Percentiles rank a stretch among this genome's conserved stretches.
Conservation (phyloP, 305 asterid genomes). For the Fraxinus baroniana region DNA sequence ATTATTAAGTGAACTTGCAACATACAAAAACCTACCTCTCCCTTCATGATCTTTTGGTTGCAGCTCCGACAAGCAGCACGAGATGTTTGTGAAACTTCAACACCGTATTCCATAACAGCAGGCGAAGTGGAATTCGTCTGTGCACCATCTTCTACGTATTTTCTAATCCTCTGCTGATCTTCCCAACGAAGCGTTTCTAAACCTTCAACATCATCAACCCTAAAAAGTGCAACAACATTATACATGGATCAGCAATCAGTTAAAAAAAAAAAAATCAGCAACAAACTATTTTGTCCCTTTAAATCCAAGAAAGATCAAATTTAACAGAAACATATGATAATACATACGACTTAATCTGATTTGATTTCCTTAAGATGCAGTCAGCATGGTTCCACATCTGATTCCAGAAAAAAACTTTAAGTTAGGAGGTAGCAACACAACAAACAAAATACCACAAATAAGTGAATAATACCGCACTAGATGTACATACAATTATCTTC, state of each 20-base stretch:
- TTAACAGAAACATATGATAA: not conserved
- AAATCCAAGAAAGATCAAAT: not conserved
- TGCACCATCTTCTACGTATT: conserved; percentile 48
- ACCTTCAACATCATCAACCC: conserved; percentile 89
- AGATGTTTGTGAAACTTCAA: conserved; percentile 74
- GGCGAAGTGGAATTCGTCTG: conserved; percentile 40
- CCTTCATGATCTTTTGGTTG: conserved; percentile 69
- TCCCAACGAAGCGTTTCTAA: conserved; percentile 92
- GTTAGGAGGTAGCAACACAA: conserved; percentile 23
- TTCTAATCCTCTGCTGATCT: conserved; percentile 82
- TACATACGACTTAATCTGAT: conserved; percentile 74
- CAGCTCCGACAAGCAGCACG: conserved; percentile 85
- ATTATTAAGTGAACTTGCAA: conserved; percentile 14
- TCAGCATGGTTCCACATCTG: conserved; percentile 98
- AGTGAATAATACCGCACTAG: not conserved
- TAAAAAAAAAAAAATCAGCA: not conserved
- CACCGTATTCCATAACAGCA: conserved; percentile 41
- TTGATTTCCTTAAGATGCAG: conserved; percentile 70
- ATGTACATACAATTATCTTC: not conserved
- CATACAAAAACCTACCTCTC: conserved; percentile 51
- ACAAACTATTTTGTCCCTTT: not conserved
- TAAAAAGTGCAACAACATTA: conserved; percentile 28
- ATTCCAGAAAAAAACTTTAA: conserved; percentile 29
- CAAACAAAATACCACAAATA: conserved; percentile 2
- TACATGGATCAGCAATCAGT: conserved; percentile 18